Evolutionary conservation across 176 grass and related monocot genomes (phyloP).

Genomic region (Typha latifolia): DNA sequence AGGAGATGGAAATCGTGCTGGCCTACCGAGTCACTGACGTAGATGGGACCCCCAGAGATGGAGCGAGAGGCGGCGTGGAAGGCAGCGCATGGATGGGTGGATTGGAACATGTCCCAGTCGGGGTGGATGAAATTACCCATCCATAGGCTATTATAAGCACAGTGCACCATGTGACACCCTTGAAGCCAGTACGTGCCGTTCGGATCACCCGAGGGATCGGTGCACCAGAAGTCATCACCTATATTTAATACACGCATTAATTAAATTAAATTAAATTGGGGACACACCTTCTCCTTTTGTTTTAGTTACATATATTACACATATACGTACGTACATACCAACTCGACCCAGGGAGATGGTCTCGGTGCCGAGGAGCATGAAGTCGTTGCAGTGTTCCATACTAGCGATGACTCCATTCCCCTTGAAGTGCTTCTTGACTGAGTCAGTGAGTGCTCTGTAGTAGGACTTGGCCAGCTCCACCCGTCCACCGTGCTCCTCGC

Average conservation of each 20-base stretch:
- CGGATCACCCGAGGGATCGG: conserved; percentile 78
- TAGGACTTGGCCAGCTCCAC: conserved; percentile 79
- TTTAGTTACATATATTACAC: too few relatives aligned
- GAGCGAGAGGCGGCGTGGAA: conserved; percentile 97
- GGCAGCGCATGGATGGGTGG: conserved; percentile 68
- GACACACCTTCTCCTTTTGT: too few relatives aligned
- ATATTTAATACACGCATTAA: too few relatives aligned
- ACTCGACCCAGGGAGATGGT: conserved; percentile 77
- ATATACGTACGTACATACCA: conserved; percentile 7
- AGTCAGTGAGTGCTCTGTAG: conserved; percentile 57
- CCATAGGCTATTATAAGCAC: conserved; percentile 95
- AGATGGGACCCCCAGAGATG: conserved; percentile 79
- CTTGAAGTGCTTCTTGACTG: conserved; percentile 57
- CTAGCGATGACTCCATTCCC: conserved; percentile 94
- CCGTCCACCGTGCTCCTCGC: conserved; percentile 69
- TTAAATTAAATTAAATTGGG: too few relatives aligned
- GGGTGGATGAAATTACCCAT: conserved; percentile 97
- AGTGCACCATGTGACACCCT: conserved; percentile 99
- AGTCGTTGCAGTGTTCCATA: conserved; percentile 99
- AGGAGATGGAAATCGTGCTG: conserved; percentile 68
- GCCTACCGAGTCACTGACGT: conserved; percentile 75
- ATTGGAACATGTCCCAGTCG: conserved; percentile 99
- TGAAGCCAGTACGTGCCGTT: conserved; percentile 91
- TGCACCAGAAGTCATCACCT: conserved; percentile 94
- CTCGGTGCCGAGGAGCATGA: conserved; percentile 79